Evolutionary conservation across 192 early-diverging fungal genomes (phyloP), one percentile per base, ranked within the genome.

Genomic region (Kickxella alabastrina): DNA sequence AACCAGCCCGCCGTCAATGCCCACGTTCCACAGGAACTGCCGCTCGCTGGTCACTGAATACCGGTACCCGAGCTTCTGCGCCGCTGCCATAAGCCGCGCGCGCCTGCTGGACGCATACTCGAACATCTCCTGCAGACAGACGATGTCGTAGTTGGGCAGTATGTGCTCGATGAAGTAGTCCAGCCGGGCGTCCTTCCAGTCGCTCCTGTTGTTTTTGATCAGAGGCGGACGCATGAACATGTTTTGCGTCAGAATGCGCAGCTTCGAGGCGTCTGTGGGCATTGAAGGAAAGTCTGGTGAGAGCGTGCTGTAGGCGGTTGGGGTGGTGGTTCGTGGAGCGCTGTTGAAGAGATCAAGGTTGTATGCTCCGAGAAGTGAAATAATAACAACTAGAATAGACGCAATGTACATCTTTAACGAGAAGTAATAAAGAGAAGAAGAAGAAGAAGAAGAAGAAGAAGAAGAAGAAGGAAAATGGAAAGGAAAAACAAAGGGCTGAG

Each of bases 71-170:
- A 73, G 43, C 51, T 82, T 65, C 43, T 81, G 65, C 5, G 88
- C 91, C 32, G 69, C 74, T 14, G 51, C 59, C 23, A 91, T 59
- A 27, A 93, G 52, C 24, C 75, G 56, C 38, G 79, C 77, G 6
- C 91, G 78, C 7, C 76, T 53, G 15, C 79, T 79, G 6, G 63
- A 71, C 6, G 80, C 87, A 62, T 83, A 93, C 23, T 85, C 83
- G 75, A 87, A 93, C 52, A 87, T 81, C 54, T 93, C 91, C 57
- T 93, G 90, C 52, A 93, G 71, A 35, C 81, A 79, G 22, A 93
- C 79, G 14, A 93, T 68, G 62, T 92, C 87, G 66, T 86, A 88
- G n/a, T 81, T 52, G n/a, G 75, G 80, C 28, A 91, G 68, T 18
- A 88, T 62, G 43, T 79, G 54, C 23, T 81, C 68, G 28, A 87